Conservation (phyloP, 2,329 filamentous ascomycete genomes). For the Ustilaginoidea virens region DNA sequence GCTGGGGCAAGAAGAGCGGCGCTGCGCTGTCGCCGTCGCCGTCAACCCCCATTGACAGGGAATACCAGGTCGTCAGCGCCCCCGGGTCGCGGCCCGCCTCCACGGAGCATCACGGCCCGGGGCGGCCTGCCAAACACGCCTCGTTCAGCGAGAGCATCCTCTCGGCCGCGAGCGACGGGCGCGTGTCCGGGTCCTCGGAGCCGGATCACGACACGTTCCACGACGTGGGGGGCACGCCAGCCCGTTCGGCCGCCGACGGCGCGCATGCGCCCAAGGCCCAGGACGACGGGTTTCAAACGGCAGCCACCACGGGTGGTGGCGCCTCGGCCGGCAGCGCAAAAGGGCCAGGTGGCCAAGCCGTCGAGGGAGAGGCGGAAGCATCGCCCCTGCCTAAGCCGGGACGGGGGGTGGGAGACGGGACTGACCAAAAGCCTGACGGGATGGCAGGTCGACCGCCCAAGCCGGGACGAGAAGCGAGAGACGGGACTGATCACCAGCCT, state of each 20-base stretch:
- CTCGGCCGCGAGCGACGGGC: slow-evolving; percentile 3
- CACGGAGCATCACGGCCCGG: slow-evolving; percentile 12
- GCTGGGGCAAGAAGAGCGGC: slow-evolving; percentile 20
- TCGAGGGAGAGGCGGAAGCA: no score
- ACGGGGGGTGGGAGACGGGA: no score
- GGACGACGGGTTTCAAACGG: slow-evolving; percentile 13
- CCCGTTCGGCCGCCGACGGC: slow-evolving; percentile 2
- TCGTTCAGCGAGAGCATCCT: slow-evolving; percentile 9
- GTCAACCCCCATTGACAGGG: slow-evolving; percentile 21
- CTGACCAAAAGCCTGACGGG: no score
- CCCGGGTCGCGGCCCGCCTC: slow-evolving; percentile 14
- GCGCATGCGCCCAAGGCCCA: slow-evolving; percentile 3
- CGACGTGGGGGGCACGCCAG: background rate
- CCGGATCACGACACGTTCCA: slow-evolving; percentile 1
- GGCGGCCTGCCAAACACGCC: slow-evolving; percentile 19
- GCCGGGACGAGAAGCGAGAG: no score
- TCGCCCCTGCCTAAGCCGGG: no score
- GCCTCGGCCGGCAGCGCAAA: background rate
- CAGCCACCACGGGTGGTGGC: slow-evolving; percentile 9
- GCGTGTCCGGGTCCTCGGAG: background rate
- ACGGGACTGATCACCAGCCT: no score
- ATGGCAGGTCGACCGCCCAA: no score
- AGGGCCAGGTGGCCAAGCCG: background rate
- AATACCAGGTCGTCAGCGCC: slow-evolving; percentile 20
- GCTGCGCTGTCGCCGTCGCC: slow-evolving; percentile 17